Evolutionary conservation across 164 flowering plant species (phyloP).

Genomic region (Macadamia integrifolia): DNA sequence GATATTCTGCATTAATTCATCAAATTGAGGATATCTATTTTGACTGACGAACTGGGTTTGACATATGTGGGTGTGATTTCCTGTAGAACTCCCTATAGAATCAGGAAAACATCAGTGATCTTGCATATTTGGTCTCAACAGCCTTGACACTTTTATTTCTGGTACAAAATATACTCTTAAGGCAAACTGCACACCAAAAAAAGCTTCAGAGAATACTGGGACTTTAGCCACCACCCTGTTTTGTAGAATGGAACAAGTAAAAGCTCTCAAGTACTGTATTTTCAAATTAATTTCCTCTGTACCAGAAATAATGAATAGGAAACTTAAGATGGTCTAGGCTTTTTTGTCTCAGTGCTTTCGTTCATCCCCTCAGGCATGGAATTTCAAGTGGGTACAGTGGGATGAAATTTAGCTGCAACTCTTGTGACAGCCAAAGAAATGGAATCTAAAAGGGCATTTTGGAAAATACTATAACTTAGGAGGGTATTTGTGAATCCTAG

Average conservation of each 20-base stretch:
- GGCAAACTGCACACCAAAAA: constrained; percentile 39
- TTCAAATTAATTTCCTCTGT: neutral
- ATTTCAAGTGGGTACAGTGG: constrained; percentile 80
- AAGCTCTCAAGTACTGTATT: constrained; percentile 6
- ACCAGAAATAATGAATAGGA: neutral
- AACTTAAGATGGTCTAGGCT: constrained; percentile 2
- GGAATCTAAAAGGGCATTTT: too few species aligned
- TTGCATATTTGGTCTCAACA: constrained; percentile 76
- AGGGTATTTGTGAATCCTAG: neutral
- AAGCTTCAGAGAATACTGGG: constrained; percentile 31
- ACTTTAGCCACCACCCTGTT: constrained; percentile 50
- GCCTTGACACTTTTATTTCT: constrained; percentile 70
- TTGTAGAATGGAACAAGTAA: constrained; percentile 73
- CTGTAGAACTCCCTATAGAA: constrained; percentile 21
- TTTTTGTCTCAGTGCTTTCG: constrained; percentile 47
- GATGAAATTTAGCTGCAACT: constrained; percentile 62
- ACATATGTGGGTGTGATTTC: constrained; percentile 5
- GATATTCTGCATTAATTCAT: neutral
- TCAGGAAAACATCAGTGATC: constrained; percentile 36
- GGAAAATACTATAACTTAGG: constrained; percentile 54
- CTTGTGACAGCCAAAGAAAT: too few species aligned
- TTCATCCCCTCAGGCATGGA: constrained; percentile 44
- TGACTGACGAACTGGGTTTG: neutral
- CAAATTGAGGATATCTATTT: neutral
- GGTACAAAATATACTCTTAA: constrained; percentile 59